A percentile compares a stretch with the other conserved stretches of the same genome.
Conservation (phyloP, 345 rosid species). For the Gossypium raimondii region DNA sequence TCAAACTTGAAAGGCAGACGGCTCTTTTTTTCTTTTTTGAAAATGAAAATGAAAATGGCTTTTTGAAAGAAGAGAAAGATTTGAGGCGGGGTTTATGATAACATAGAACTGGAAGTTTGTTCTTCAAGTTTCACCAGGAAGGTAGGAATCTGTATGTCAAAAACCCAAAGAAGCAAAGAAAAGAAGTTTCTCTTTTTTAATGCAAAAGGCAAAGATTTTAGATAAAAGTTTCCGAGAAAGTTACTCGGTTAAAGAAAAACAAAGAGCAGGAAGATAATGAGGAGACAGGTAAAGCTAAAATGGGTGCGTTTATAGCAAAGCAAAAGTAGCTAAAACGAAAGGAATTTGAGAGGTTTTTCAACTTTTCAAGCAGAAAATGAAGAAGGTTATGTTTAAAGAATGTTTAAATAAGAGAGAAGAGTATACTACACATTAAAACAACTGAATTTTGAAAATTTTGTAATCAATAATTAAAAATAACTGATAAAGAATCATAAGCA, state of each 20-base stretch:
- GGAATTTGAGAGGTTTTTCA: conserved; percentile 3
- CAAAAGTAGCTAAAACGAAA: background rate
- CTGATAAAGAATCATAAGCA: no score
- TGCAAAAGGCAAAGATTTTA: background rate
- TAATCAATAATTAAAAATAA: no score
- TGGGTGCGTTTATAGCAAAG: conserved; percentile 2
- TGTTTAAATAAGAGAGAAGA: background rate
- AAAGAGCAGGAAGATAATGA: background rate
- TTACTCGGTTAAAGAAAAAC: conserved; percentile 8
- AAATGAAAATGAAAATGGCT: background rate
- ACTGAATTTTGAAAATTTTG: no score
- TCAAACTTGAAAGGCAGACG: background rate
- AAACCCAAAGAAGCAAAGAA: conserved; percentile 15
- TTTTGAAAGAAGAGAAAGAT: background rate
- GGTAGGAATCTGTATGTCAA: conserved; percentile 5
- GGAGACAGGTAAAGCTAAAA: background rate
- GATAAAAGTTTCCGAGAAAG: background rate
- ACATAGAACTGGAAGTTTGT: background rate
- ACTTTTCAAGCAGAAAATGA: background rate
- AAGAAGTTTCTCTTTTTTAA: background rate
- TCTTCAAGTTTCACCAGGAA: conserved; percentile 11
- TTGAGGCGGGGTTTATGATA: background rate
- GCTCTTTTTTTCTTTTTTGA: background rate
- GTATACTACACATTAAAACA: no score
- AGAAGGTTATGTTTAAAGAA: background rate